phyloP scores from a whole-genome alignment of 2,329 filamentous ascomycete species.

The Trichoderma breve region DNA sequence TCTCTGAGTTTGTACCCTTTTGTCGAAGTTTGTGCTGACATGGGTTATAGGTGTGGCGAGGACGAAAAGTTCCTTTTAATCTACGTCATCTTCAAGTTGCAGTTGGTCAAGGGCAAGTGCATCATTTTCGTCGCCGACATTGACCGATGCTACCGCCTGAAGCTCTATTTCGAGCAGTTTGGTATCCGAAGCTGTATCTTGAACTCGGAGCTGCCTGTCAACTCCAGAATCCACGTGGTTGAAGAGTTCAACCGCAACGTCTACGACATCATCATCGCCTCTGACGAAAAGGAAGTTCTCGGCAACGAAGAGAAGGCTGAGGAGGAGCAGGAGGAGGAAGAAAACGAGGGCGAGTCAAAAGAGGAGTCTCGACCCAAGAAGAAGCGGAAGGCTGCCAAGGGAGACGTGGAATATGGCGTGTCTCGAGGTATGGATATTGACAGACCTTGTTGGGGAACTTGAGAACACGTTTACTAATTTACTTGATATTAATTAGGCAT shows the following conservation, averaged over 20 bases:
- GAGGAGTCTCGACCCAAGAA: slow-evolving; percentile 31
- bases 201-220: slow-evolving; percentile 91
- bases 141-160: slow-evolving; percentile 84
- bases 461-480: neutral
- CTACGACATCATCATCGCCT: slow-evolving; percentile 97
- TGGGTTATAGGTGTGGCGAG: slow-evolving; percentile 67
- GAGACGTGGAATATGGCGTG: slow-evolving; percentile 89
- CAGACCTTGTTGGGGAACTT: neutral
- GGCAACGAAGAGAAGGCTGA: slow-evolving; percentile 57
- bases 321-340: slow-evolving; percentile 39
- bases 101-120: slow-evolving; percentile 89
- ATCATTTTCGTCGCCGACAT: slow-evolving; percentile 73
- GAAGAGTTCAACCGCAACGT: slow-evolving; percentile 96
- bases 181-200: slow-evolving; percentile 89
- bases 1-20: neutral
- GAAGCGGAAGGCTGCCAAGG: slow-evolving; percentile 52
- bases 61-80: slow-evolving; percentile 94
- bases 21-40: slow-evolving; percentile 20
- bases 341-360: slow-evolving; percentile 28
- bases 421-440: slow-evolving; percentile 62
- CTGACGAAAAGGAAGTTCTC: slow-evolving; percentile 84
- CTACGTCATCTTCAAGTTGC: slow-evolving; percentile 93
- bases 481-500: slow-evolving; percentile 57
- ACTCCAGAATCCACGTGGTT: slow-evolving; percentile 89
- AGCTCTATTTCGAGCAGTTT: slow-evolving; percentile 95